A percentile compares a stretch with the other conserved stretches of the same genome.
Conservation (phyloP, 1,284 basidiomycete species). For the Butyriboletus appendiculatus region DNA sequence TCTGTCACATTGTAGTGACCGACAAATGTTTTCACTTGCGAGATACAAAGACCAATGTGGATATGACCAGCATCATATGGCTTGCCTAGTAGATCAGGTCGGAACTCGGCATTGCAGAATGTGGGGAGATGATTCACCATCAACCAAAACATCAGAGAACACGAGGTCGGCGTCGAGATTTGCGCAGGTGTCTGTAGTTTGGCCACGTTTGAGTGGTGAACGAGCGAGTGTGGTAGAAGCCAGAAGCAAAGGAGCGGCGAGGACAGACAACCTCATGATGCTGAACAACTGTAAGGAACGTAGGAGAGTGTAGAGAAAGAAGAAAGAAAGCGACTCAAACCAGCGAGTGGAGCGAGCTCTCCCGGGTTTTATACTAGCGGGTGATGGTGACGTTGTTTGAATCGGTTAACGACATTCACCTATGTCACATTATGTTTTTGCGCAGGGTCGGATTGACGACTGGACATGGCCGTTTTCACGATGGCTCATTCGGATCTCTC, state of each 20-base stretch:
- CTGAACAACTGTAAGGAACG: background rate
- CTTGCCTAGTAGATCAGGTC: constrained; percentile 14
- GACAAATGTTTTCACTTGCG: constrained; percentile 16
- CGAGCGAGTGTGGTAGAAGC: constrained; percentile 17
- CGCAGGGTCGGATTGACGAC: no score
- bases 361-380: background rate
- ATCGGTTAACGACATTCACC: constrained; percentile 5
- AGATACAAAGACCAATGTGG: constrained; percentile 16
- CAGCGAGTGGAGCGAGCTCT: background rate
- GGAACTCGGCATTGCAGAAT: no score
- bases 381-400: background rate
- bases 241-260: constrained; percentile 21
- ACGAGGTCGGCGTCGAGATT: constrained; percentile 15
- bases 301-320: background rate
- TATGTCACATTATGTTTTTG: no score
- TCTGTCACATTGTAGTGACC: constrained; percentile 15
- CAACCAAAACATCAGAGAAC: constrained; percentile 13
- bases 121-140: constrained; percentile 5
- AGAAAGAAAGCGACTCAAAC: background rate
- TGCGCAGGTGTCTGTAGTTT: constrained; percentile 14
- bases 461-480: no score
- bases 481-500: constrained; percentile 17
- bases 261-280: constrained; percentile 18
- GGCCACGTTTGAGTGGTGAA: constrained; percentile 10
- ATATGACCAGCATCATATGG: constrained; percentile 21